Evolutionary conservation across 495 filamentous ascomycete genomes (phyloP).

Genomic region (Neurospora pannonica): DNA sequence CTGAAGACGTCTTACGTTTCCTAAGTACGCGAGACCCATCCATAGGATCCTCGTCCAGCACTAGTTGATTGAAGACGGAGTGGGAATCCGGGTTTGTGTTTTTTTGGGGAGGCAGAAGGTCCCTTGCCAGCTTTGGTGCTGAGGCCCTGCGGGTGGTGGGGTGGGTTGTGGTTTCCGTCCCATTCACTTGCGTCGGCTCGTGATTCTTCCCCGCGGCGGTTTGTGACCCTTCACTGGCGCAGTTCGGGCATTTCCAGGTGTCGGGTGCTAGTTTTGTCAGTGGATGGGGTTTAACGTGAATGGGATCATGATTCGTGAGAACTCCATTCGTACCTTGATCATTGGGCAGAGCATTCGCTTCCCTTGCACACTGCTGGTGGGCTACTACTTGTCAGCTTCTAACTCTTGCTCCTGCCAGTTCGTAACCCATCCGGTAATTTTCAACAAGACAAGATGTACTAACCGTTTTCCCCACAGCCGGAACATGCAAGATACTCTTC

Average conservation of each 20-base stretch:
- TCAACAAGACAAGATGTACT: constrained; percentile 30
- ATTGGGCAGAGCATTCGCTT: constrained; percentile 55
- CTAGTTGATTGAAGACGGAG: constrained; percentile 73
- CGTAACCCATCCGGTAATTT: constrained; percentile 10
- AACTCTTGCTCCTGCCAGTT: neutral
- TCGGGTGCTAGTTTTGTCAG: constrained; percentile 43
- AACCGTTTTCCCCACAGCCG: constrained; percentile 84
- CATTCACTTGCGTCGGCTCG: constrained; percentile 22
- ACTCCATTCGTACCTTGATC: constrained; percentile 20
- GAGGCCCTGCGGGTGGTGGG: constrained; percentile 32
- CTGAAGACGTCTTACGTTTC: constrained; percentile 68
- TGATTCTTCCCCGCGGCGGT: constrained; percentile 26
- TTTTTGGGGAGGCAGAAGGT: constrained; percentile 66
- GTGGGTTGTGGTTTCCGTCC: neutral
- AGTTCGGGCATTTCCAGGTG: constrained; percentile 73
- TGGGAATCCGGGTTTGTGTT: constrained; percentile 69
- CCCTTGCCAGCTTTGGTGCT: constrained; percentile 52
- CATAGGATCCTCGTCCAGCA: constrained; percentile 70
- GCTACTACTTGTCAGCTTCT: constrained; percentile 48
- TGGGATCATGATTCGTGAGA: neutral
- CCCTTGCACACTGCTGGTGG: constrained; percentile 87
- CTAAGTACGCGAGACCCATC: constrained; percentile 79
- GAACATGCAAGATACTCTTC: constrained; percentile 74
- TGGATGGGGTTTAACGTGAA: neutral
- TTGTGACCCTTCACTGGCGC: constrained; percentile 51